Percentiles rank a stretch among this genome's conserved stretches.
Conservation (phyloP, 352 stramenopile genomes). For the Blastocystis sp. region DNA sequence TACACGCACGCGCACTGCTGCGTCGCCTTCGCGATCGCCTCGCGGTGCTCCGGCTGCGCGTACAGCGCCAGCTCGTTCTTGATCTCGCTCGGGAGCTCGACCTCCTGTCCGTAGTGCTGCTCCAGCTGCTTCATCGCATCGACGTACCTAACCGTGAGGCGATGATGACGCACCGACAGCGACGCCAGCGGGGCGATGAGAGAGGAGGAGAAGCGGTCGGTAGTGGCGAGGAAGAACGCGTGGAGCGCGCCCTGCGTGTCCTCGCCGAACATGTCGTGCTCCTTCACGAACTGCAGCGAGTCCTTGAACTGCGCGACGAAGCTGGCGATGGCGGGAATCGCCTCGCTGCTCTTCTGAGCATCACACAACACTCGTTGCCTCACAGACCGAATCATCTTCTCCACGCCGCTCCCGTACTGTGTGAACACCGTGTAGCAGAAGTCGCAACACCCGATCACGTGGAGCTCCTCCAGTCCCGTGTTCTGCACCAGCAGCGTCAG, state of each 20-base stretch:
- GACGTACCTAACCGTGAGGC: not conserved
- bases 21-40: not conserved
- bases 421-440: not conserved
- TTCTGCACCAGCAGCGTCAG: not conserved
- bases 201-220: not conserved
- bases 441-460: not conserved
- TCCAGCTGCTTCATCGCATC: not conserved
- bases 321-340: not conserved
- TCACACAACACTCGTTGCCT: not conserved
- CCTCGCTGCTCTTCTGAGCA: not conserved
- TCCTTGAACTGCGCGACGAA: not conserved
- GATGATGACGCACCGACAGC: not conserved
- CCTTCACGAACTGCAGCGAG: not conserved
- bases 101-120: not conserved
- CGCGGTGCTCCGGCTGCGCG: conserved; percentile 7
- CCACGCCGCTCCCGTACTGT: not conserved
- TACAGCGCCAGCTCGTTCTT: conserved; percentile 38
- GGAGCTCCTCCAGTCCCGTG: not conserved
- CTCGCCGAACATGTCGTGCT: not conserved
- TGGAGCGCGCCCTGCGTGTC: not conserved
- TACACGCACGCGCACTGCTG: not conserved
- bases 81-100: conserved; percentile 55
- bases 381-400: not conserved
- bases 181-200: not conserved
- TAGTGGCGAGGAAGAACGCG: not conserved